A percentile compares a stretch with the other conserved stretches of the same genome.
These are phyloP conservation scores for Cercospora sojina DNA, from an alignment of 2,329 filamentous ascomycete genomes.

Conservation along the genomic window DNA sequence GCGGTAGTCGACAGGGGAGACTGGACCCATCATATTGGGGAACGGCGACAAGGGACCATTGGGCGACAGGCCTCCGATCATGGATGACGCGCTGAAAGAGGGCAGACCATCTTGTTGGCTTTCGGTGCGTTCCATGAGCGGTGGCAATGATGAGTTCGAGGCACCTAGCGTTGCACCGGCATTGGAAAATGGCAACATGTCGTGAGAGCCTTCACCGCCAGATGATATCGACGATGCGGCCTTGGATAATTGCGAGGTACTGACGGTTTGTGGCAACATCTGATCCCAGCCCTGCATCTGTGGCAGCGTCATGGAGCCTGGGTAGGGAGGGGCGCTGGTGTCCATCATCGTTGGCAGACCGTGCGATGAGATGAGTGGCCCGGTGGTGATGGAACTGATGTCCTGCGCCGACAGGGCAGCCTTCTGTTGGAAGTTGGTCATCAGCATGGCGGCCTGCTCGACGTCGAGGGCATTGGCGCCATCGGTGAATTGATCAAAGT, in stretches of 20 bases:
- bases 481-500: slow-evolving; percentile 87
- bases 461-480: slow-evolving; percentile 92
- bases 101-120: slow-evolving; percentile 45
- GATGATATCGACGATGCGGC: slow-evolving; percentile 66
- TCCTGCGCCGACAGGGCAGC: slow-evolving; percentile 70
- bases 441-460: slow-evolving; percentile 96
- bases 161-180: slow-evolving; percentile 26
- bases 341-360: slow-evolving; percentile 73
- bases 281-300: slow-evolving; percentile 85
- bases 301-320: slow-evolving; percentile 75
- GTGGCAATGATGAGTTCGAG: slow-evolving; percentile 55
- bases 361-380: slow-evolving; percentile 71
- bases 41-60: slow-evolving; percentile 73
- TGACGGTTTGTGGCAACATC: slow-evolving; percentile 69
- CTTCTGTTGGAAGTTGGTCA: slow-evolving; percentile 97
- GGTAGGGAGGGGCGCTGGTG: slow-evolving; percentile 62
- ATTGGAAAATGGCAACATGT: slow-evolving; percentile 54
- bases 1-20: slow-evolving; percentile 67
- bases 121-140: slow-evolving; percentile 58
- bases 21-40: slow-evolving; percentile 64
- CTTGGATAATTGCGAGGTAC: slow-evolving; percentile 61
- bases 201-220: slow-evolving; percentile 34
- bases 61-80: slow-evolving; percentile 67
- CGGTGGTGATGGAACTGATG: slow-evolving; percentile 49
- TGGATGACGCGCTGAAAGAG: slow-evolving; percentile 67